Evolutionary conservation across 805 yeast genomes (phyloP).

Genomic region (Myxozyma vanderwaltii): DNA sequence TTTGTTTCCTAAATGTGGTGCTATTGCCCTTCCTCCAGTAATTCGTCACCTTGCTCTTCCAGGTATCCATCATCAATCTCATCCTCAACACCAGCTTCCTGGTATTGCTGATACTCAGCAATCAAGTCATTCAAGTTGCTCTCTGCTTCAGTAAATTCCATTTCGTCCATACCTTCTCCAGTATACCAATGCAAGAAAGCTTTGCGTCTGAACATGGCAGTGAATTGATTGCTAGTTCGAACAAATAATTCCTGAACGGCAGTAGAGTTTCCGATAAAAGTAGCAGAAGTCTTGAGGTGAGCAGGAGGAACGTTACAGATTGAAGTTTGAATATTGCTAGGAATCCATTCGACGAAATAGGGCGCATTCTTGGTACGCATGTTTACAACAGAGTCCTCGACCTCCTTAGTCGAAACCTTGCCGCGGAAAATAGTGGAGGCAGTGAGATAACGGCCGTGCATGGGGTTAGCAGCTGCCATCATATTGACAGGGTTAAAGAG

Average conservation of each 20-base stretch:
- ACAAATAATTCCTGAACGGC: conserved; percentile 88
- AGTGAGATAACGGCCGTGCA: conserved; percentile 86
- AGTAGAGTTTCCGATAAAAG: conserved; percentile 90
- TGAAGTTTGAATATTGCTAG: conserved; percentile 91
- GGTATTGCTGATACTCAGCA: conserved; percentile 89
- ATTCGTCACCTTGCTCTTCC: conserved; percentile 57
- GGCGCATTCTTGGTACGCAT: conserved; percentile 80
- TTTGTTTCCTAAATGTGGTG: background rate
- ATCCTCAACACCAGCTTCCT: conserved; percentile 74
- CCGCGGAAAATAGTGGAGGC: conserved; percentile 96
- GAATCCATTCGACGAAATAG: conserved; percentile 94
- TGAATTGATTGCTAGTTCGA: conserved; percentile 86
- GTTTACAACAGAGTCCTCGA: conserved; percentile 87
- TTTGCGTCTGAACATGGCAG: conserved; percentile 89
- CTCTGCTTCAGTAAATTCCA: conserved; percentile 93
- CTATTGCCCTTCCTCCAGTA: conserved; percentile 11
- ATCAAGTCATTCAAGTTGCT: conserved; percentile 87
- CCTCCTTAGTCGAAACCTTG: conserved; percentile 88
- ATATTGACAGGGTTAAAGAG: conserved; percentile 88
- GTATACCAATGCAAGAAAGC: conserved; percentile 98
- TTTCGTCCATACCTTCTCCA: conserved; percentile 93
- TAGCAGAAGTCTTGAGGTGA: conserved; percentile 84
- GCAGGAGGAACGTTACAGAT: conserved; percentile 89
- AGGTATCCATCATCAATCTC: conserved; percentile 63
- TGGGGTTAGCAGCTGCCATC: conserved; percentile 96